Conservation (phyloP, 2,329 filamentous ascomycete genomes). For the Neonectria ditissima region DNA sequence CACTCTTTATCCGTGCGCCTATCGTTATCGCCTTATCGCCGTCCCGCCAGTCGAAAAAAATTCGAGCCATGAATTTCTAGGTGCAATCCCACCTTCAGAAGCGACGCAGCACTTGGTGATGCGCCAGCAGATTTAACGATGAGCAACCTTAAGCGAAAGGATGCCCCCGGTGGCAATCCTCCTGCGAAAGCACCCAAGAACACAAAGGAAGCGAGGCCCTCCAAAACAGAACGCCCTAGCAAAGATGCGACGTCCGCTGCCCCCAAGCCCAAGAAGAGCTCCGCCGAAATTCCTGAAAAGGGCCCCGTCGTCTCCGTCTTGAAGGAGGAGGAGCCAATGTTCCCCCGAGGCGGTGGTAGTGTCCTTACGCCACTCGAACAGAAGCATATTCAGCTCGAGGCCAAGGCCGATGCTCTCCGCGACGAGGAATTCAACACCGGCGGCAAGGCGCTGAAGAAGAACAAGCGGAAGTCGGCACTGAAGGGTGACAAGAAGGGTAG, state of each 20-base stretch:
- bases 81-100: constrained; percentile 37
- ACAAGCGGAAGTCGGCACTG: constrained; percentile 66
- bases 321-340: constrained; percentile 87
- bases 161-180: constrained; percentile 64
- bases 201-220: constrained; percentile 58
- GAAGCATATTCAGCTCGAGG: constrained; percentile 95
- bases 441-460: constrained; percentile 61
- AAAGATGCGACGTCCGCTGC: constrained; percentile 46
- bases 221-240: constrained; percentile 56
- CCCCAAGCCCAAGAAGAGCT: constrained; percentile 50
- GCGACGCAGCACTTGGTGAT: constrained; percentile 41
- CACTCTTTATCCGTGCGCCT: constrained; percentile 17
- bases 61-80: constrained; percentile 37
- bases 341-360: constrained; percentile 92
- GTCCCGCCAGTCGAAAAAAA: constrained; percentile 49
- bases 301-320: constrained; percentile 58
- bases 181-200: constrained; percentile 62
- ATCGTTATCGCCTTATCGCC: constrained; percentile 40
- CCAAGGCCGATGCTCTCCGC: constrained; percentile 90
- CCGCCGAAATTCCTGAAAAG: constrained; percentile 46
- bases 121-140: constrained; percentile 54
- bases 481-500: constrained; percentile 66
- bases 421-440: constrained; percentile 77
- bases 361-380: constrained; percentile 93
- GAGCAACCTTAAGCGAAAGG: constrained; percentile 70